Evolutionary conservation across 78 protist genomes (phyloP).

Genomic region (Dictyostelium firmibasis): DNA sequence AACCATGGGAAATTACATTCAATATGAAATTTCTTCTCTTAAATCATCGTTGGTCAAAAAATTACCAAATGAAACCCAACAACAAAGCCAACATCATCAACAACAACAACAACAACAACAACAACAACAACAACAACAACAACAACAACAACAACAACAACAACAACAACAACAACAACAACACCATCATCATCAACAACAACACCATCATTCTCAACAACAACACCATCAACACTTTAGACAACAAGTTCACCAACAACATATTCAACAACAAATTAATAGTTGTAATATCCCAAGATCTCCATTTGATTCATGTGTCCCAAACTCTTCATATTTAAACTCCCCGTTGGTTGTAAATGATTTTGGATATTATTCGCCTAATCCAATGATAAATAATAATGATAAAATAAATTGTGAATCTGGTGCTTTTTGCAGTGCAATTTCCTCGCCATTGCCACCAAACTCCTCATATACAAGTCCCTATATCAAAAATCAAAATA

Average conservation of each 20-base stretch:
- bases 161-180: conserved; percentile 13
- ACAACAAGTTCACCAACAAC: not conserved
- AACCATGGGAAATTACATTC: not conserved
- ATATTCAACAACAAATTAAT: not conserved
- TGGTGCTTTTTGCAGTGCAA: not conserved
- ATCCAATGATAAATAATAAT: not conserved
- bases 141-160: not conserved
- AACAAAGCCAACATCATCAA: not conserved
- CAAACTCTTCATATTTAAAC: not conserved
- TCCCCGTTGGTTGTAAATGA: not conserved
- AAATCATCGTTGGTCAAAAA: not conserved
- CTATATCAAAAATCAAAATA: not conserved
- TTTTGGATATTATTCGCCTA: not conserved
- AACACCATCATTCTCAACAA: not conserved
- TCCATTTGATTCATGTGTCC: not conserved
- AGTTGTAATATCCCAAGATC: not conserved
- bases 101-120: not conserved
- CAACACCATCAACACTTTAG: too few species aligned
- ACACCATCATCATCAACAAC: not conserved
- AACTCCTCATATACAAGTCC: not conserved
- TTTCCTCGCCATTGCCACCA: not conserved
- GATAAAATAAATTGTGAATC: not conserved
- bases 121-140: not conserved
- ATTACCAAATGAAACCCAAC: not conserved
- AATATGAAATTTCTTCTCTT: not conserved